Evolutionary conservation across 108 stramenopile species (phyloP).

Genomic region (Nannochloropsis salina): DNA sequence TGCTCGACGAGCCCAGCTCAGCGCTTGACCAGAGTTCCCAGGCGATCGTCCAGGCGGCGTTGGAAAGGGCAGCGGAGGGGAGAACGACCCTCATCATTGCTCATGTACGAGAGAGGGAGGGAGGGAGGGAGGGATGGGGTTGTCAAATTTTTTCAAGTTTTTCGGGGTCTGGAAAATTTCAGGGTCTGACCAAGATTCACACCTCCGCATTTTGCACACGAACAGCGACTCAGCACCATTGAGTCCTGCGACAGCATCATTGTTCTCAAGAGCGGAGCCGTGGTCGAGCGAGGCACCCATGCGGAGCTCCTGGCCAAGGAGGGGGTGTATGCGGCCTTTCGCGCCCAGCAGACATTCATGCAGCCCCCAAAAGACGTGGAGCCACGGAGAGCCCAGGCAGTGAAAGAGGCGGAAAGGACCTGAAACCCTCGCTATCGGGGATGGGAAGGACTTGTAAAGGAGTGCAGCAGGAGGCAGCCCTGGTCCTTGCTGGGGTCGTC

Average conservation of each 20-base stretch:
- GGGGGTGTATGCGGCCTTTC: not conserved
- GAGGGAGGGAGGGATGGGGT: not conserved
- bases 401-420: no score
- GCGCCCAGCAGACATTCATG: not conserved
- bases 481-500: no score
- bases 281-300: slow-evolving; percentile 87
- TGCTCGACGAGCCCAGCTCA: slow-evolving; percentile 82
- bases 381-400: no score
- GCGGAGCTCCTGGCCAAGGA: slow-evolving; percentile 64
- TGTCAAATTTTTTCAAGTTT: not conserved
- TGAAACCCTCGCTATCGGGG: no score
- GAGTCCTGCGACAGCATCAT: slow-evolving; percentile 78
- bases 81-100: slow-evolving; percentile 4
- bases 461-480: no score
- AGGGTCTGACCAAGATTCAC: no score
- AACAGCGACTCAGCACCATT: slow-evolving; percentile 64
- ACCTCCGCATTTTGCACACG: no score
- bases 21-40: slow-evolving; percentile 72
- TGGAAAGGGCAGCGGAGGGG: not conserved
- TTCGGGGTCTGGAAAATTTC: no score
- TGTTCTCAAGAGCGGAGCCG: slow-evolving; percentile 67
- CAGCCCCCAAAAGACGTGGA: not conserved
- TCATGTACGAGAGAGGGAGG: not conserved
- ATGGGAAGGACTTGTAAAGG: no score
- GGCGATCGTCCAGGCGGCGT: slow-evolving; percentile 34